Base-by-base conservation (phyloP, 345 rosid species). In the Turritis glabra region DNA sequence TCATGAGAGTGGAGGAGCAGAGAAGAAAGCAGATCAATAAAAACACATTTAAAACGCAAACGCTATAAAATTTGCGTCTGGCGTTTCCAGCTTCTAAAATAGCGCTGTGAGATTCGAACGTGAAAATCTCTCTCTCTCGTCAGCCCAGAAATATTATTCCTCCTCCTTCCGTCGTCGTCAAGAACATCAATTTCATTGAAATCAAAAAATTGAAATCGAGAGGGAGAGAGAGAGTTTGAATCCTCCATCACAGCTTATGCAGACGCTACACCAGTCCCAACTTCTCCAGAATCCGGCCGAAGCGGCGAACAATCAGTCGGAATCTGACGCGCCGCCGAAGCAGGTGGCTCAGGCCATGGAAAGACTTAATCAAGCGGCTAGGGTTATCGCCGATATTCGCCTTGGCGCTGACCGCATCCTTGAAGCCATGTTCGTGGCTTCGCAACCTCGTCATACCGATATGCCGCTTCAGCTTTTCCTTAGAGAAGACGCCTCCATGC, bases 291-390 rank as follows among this genome's bases (percentile, higher is more conserved):
- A 57, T 19, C 38, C 79, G n/a, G 71, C 64, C 53, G 50, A 77
- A 13, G 48, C 73, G 38, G 71, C 77, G 23, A 63, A 48, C 69
- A 71, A 74, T 37, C 77, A 50, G 62, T 69, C 84, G 18, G 77
- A 79, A 50, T 61, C 72, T 2, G 96, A 93, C 75, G 98, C 98
- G 47, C 98, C 97, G 23, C 97, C 98, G 14, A 91, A 91, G 79
- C 96, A 91, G 86, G 98, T 94, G 54, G 96, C 97, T 5, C 62
- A 84, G 72, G 97, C 98, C 14, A 86, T 94, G 96, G 98, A 94
- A 52, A 85, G 98, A 55, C 89, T 94, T 3, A 82, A 84, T 10
- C 96, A 90, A 74, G 98, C 98, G 5, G 91, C 87, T 10, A 84
- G 97, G 67, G 87, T 84, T 79, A 91, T 94, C 47, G 95, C 96